Conservation (phyloP, 1,139 yeast genomes). For the Ogataea hybrid region DNA sequence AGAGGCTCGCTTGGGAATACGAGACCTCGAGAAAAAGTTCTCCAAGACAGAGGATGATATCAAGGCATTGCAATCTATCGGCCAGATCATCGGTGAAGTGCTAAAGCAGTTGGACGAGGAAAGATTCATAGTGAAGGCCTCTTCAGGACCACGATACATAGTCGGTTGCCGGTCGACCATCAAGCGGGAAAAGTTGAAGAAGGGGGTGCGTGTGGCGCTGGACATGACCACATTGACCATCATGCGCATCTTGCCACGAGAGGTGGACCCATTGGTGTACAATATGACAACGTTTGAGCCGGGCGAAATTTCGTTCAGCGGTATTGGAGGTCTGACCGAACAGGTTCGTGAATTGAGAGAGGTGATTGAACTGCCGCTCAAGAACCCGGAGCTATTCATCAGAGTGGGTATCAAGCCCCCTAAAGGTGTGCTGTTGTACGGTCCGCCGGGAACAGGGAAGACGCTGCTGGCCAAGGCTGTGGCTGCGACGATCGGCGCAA, state of each 20-base stretch:
- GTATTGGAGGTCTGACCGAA: constrained; percentile 95
- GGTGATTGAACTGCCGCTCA: constrained; percentile 94
- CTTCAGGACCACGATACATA: constrained; percentile 96
- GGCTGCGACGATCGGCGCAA: constrained; percentile 98
- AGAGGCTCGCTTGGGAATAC: constrained; percentile 77
- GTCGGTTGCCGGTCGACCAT: constrained; percentile 97
- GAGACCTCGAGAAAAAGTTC: constrained; percentile 79
- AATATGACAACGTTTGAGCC: constrained; percentile 98
- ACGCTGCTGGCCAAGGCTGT: constrained; percentile 96
- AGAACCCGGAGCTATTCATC: constrained; percentile 93
- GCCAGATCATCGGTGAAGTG: constrained; percentile 97
- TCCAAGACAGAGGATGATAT: constrained; percentile 96
- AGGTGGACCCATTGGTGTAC: constrained; percentile 97
- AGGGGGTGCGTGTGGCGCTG: constrained; percentile 93
- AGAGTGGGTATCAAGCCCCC: constrained; percentile 98
- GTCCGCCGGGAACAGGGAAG: constrained; percentile 99
- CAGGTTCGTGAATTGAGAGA: constrained; percentile 96
- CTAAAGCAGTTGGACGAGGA: constrained; percentile 95
- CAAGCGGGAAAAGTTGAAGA: constrained; percentile 76
- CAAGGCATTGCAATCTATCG: constrained; percentile 95
- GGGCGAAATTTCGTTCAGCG: constrained; percentile 91
- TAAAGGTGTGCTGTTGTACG: constrained; percentile 93
- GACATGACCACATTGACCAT: constrained; percentile 98
- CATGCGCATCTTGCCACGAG: constrained; percentile 96
- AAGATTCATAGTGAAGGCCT: constrained; percentile 93